A percentile compares a stretch with the other conserved stretches of the same genome.
Evolutionary conservation across 768 basidiomycete genomes (phyloP).

Genomic region (Agaricus sinodeliciosus): DNA sequence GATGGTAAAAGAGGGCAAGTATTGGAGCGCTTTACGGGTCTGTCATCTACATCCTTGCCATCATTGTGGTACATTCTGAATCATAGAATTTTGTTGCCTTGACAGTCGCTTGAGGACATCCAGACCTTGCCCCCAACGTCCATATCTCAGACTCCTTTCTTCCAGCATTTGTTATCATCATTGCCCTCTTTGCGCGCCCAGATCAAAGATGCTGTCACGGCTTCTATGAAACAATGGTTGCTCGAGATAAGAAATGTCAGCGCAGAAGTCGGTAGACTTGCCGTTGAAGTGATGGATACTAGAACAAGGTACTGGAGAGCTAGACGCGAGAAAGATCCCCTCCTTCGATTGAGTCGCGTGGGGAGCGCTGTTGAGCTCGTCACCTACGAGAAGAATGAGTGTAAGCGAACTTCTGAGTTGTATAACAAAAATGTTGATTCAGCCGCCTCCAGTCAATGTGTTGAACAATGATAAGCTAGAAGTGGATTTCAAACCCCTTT

Average conservation of each 20-base stretch:
- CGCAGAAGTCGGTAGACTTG: slow-evolving; percentile 77
- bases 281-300: slow-evolving; percentile 84
- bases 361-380: slow-evolving; percentile 92
- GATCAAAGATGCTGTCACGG: slow-evolving; percentile 91
- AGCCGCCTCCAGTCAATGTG: slow-evolving; percentile 62
- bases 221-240: slow-evolving; percentile 94
- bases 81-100: slow-evolving; percentile 23
- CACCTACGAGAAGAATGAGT: slow-evolving; percentile 90
- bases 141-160: slow-evolving; percentile 88
- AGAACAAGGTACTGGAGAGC: slow-evolving; percentile 79
- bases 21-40: slow-evolving; percentile 95
- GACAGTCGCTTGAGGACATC: slow-evolving; percentile 91
- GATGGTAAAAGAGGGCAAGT: slow-evolving; percentile 90
- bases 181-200: slow-evolving; percentile 84
- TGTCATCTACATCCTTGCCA: slow-evolving; percentile 33
- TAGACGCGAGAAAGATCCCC: slow-evolving; percentile 78
- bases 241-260: slow-evolving; percentile 90
- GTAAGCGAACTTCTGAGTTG: slow-evolving; percentile 41
- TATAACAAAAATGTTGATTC: slow-evolving; percentile 6
- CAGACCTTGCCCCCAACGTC: slow-evolving; percentile 85
- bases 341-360: slow-evolving; percentile 68
- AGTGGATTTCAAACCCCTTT: slow-evolving; percentile 92
- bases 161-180: slow-evolving; percentile 85
- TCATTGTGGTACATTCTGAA: slow-evolving; percentile 20
- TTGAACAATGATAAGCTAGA: slow-evolving; percentile 84